These are phyloP conservation scores for Candida vartiovaarae DNA, from an alignment of 805 yeast species.

Conservation along the genomic window DNA sequence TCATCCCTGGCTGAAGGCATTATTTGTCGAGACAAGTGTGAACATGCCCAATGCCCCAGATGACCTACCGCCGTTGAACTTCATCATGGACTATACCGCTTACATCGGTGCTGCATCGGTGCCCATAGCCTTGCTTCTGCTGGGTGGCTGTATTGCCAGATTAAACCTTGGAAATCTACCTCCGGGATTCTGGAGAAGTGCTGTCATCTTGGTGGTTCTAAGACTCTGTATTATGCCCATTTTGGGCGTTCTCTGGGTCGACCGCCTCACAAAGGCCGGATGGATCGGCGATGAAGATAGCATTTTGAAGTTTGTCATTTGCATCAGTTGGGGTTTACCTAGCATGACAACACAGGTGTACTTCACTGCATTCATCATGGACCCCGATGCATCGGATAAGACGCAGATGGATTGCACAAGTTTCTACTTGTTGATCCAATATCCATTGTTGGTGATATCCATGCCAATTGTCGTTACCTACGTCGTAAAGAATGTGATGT, in stretches of 20 bases:
- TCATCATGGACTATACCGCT: constrained; percentile 70
- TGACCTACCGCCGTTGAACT: constrained; percentile 72
- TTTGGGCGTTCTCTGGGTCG: constrained; percentile 61
- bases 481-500: constrained; percentile 10
- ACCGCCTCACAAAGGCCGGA: constrained; percentile 51
- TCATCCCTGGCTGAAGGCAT: constrained; percentile 83
- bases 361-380: constrained; percentile 77
- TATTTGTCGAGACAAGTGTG: constrained; percentile 47
- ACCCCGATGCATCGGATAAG: constrained; percentile 46
- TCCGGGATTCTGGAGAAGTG: constrained; percentile 64
- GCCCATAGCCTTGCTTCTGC: constrained; percentile 72
- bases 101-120: constrained; percentile 86
- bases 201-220: constrained; percentile 46
- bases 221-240: constrained; percentile 72
- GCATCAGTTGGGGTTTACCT: constrained; percentile 73
- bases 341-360: constrained; percentile 85
- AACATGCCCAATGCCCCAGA: constrained; percentile 78
- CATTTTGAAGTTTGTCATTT: constrained; percentile 65
- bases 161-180: constrained; percentile 55
- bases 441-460: constrained; percentile 57
- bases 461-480: constrained; percentile 51
- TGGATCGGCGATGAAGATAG: constrained; percentile 48
- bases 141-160: constrained; percentile 87
- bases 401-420: constrained; percentile 80
- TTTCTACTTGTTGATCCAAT: constrained; percentile 65